Evolutionary conservation across 495 filamentous ascomycete species (phyloP), one percentile per base, ranked within the genome.

Genomic region (Daldinia grandis): DNA sequence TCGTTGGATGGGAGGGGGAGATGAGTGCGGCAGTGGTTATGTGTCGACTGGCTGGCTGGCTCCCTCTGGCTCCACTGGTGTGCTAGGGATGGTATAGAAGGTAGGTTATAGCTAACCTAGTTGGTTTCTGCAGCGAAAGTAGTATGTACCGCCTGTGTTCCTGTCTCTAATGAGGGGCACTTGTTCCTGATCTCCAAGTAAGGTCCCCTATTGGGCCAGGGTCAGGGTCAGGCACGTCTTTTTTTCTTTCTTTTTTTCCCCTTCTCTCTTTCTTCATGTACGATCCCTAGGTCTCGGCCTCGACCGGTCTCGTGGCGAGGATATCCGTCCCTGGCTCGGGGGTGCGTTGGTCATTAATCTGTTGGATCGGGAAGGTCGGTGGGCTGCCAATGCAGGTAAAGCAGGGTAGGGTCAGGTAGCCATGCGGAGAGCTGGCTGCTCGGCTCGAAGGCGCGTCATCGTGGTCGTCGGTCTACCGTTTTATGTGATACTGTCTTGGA

Each of bases 301-400:
- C 40, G 42, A 17, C 71, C 57, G 71, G 63, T 68, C 71, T 68
- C 66, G 71, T 73, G 71, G 71, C 66, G 58, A 66, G 30, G 8
- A 31, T 31, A 4, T n/a, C 15, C 27, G 62, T 47, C 55, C 61
- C 47, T 40, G 55, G 64, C 25, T 37, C 50, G 15, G 51, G 51
- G 42, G 0, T 37, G 31, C 8, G 21, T 55, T 54, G 63, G 27
- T 30, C 53, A 31, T 56, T 19, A 35, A 15, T 15, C 53, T 64
- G 54, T 72, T 72, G 25, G 50, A 72, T 68, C 64, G 42, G 69
- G 69, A 68, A 72, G 69, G 69, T 72, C 69, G 64, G 54, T 44
- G 28, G 59, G 21, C n/a, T 30, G 63, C 17, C 30, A 35, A 64
- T 72, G 64, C 69, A 66, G 44, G 53, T 40, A 63, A 44, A 59